Percentiles rank a stretch among this genome's conserved stretches.
These are phyloP conservation scores for Wickerhamomyces chaumierensis DNA, from an alignment of 805 yeast species.

Conservation along the genomic window DNA sequence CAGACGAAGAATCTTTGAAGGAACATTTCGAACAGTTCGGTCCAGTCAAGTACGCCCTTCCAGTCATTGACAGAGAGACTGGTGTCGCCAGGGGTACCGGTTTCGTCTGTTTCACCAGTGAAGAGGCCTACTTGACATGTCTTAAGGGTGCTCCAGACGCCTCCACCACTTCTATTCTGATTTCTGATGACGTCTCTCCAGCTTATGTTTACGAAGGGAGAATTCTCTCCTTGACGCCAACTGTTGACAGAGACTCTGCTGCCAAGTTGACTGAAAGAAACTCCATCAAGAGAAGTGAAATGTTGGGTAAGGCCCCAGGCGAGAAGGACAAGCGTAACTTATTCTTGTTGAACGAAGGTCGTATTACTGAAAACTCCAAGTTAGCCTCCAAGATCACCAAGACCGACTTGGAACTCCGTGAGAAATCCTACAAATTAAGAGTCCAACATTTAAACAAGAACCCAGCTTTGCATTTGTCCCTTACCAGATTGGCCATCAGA, in stretches of 20 bases:
- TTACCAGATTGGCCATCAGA: conserved; percentile 90
- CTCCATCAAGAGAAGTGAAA: conserved; percentile 60
- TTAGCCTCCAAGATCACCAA: conserved; percentile 58
- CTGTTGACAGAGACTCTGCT: conserved; percentile 84
- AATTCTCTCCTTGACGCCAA: conserved; percentile 69
- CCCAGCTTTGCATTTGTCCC: conserved; percentile 83
- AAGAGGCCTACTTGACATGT: conserved; percentile 57
- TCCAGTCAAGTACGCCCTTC: conserved; percentile 81
- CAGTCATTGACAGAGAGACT: conserved; percentile 77
- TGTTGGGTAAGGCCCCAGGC: conserved; percentile 68
- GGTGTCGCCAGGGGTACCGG: conserved; percentile 92
- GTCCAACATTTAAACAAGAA: conserved; percentile 85
- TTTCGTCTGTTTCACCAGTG: conserved; percentile 71
- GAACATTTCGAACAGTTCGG: conserved; percentile 82
- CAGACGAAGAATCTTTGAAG: conserved; percentile 64
- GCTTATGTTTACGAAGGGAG: conserved; percentile 89
- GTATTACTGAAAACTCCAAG: conserved; percentile 71
- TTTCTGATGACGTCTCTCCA: conserved; percentile 88
- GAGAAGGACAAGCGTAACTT: conserved; percentile 78
- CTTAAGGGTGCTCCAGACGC: conserved; percentile 68
- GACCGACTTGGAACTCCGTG: conserved; percentile 78
- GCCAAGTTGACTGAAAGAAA: conserved; percentile 60
- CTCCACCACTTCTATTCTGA: conserved; percentile 51
- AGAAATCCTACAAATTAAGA: conserved; percentile 74
- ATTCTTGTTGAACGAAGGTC: conserved; percentile 86